Evolutionary conservation across 345 rosid genomes (phyloP), one percentile per base, ranked within the genome.

Genomic region (Clausena lansium): DNA sequence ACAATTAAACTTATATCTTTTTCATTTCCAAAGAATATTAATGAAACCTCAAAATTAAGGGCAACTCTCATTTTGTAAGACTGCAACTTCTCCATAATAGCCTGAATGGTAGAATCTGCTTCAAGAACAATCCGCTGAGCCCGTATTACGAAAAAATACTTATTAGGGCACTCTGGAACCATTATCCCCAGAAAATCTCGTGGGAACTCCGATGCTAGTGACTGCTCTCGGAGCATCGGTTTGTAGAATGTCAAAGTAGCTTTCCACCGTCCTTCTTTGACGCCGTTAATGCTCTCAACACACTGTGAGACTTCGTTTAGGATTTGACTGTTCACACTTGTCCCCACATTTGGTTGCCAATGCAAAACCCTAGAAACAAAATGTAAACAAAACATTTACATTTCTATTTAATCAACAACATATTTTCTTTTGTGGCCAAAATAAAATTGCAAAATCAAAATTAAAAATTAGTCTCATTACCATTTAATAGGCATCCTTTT

Each of bases 41-140:
- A 39, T 6, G 32, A 77, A 76, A 93, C 94, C 92, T 95, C 99
- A 70, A 91, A 89, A 73, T 85, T 85, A 66, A 95, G 92, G 0
- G 96, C 89, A 9, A 92, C 87, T 69, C 93, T 90, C 0, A 95
- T 89, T 83, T 89, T 93, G 81, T 92, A 93, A 72, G 97, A 93
- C 74, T 95, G 98, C 84, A 95, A 86, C 78, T 92, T 95, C 91
- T 95, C 99, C 99, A 95, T 95, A 35, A 93, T 93, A 60, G 80
- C 79, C 74, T 92, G 98, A 80, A 95, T 91, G 3, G 96, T 84
- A 2, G 93, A 84, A 86, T 93, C 99, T 1, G 95, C 90, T 74
- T 95, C 98, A 2, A 92, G 74, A 8, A 95, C 91, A 27, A 94
- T 84, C 84, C 91, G 87, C 72, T 91, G 96, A 55, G 72, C 84